These are phyloP conservation scores for Trametes hirsuta DNA, from an alignment of 1,284 basidiomycete species.

Conservation along the genomic window DNA sequence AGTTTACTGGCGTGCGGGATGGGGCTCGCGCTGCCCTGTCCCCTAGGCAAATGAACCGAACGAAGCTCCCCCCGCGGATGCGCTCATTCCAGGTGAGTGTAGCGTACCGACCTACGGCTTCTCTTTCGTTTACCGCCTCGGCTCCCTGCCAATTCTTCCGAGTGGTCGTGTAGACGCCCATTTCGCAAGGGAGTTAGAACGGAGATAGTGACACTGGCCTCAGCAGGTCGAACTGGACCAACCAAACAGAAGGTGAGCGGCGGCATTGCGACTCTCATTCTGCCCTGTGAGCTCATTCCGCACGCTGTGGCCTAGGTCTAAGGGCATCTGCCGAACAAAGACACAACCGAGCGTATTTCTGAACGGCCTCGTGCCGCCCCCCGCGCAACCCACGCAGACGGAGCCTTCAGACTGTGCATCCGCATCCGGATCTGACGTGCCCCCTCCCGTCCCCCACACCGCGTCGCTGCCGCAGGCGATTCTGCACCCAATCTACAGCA, in stretches of 20 bases:
- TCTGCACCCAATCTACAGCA: not conserved
- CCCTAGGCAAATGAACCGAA: not conserved
- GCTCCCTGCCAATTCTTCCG: not conserved
- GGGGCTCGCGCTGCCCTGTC: not conserved
- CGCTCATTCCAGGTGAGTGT: slow-evolving; percentile 1
- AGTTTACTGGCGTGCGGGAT: not conserved
- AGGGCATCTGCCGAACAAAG: not conserved
- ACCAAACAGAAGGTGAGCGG: not conserved
- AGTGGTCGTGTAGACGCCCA: not conserved
- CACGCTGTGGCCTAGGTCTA: not conserved
- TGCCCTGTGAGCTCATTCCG: not conserved
- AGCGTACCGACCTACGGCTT: not conserved
- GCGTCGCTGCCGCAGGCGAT: not conserved
- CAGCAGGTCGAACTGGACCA: not conserved
- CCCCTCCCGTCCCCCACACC: not conserved
- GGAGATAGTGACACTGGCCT: slow-evolving; percentile 1
- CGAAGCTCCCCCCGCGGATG: not conserved
- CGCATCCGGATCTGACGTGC: not conserved
- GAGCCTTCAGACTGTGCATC: slow-evolving; percentile 5
- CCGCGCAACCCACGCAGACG: not conserved
- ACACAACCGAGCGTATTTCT: not conserved
- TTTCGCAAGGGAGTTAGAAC: slow-evolving; percentile 2
- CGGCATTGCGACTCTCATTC: not conserved
- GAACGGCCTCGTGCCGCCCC: not conserved
- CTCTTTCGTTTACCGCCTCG: not conserved